Conservation (phyloP, 495 filamentous ascomycete species). For the Penicillium steckii region DNA sequence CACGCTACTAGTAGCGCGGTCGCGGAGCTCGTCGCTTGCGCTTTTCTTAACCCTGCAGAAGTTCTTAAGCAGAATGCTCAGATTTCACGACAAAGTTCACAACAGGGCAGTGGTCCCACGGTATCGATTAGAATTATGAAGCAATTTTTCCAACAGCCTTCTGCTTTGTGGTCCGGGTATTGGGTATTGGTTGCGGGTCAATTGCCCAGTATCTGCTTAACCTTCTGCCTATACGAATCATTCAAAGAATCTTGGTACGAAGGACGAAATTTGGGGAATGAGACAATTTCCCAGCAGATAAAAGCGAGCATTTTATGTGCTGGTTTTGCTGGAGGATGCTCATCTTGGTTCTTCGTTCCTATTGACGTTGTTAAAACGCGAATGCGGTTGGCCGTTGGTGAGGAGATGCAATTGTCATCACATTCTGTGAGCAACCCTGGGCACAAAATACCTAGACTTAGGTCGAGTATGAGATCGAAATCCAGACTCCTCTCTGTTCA, state of each 20-base stretch:
- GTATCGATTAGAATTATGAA: constrained; percentile 1
- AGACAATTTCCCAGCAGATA: background rate
- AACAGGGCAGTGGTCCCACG: background rate
- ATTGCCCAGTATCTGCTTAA: constrained; percentile 9
- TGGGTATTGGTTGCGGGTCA: constrained; percentile 6
- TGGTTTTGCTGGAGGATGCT: constrained; percentile 2
- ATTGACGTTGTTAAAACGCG: constrained; percentile 11
- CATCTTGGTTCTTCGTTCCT: constrained; percentile 12
- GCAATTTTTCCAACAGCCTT: background rate
- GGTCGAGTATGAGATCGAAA: background rate
- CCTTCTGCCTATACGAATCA: constrained; percentile 11
- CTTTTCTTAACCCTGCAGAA: constrained; percentile 8
- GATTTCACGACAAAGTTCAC: constrained; percentile 3
- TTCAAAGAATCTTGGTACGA: constrained; percentile 7
- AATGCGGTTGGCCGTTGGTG: constrained; percentile 10
- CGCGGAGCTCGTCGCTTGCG: constrained; percentile 5
- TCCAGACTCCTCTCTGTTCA: constrained; percentile 1
- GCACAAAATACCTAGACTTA: no score
- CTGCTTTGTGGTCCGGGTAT: constrained; percentile 7
- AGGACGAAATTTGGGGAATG: background rate
- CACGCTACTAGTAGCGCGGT: constrained; percentile 7
- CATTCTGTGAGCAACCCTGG: background rate
- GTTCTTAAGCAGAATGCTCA: constrained; percentile 16
- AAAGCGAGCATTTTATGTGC: constrained; percentile 2
- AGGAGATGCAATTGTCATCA: background rate